Evolutionary conservation across 2,329 filamentous ascomycete species (phyloP).

Genomic region (Cladosporium sp.): DNA sequence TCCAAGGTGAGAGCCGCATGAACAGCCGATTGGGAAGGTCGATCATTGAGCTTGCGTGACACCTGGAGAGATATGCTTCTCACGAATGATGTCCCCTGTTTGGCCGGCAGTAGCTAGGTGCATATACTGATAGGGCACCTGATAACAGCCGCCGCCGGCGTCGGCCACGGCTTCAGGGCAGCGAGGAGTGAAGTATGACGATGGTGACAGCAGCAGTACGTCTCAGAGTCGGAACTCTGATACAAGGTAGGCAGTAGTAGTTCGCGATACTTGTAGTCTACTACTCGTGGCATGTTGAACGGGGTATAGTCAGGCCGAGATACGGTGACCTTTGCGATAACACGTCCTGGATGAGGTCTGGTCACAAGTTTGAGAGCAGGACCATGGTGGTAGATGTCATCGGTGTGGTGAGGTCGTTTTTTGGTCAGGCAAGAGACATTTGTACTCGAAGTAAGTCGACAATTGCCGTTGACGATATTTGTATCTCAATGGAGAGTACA

Average conservation of each 20-base stretch:
- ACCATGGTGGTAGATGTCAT: background rate
- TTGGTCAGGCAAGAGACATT: background rate
- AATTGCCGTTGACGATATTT: background rate
- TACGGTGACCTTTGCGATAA: background rate
- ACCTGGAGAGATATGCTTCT: background rate
- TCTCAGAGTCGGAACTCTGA: background rate
- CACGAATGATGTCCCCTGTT: conserved; percentile 11
- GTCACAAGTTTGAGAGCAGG: background rate
- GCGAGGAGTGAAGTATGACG: background rate
- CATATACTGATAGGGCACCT: conserved; percentile 13
- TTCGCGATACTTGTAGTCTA: background rate
- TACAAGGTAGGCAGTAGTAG: background rate
- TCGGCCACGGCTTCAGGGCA: background rate
- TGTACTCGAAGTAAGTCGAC: background rate
- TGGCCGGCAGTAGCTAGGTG: conserved; percentile 2
- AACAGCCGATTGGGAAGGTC: conserved; percentile 6
- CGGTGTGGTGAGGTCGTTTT: background rate
- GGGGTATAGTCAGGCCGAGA: background rate
- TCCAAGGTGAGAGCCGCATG: background rate
- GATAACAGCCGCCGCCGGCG: conserved; percentile 14
- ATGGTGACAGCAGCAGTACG: background rate
- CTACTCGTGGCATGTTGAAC: background rate
- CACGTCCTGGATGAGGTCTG: background rate
- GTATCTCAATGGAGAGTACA: background rate
- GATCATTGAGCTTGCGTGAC: background rate